Evolutionary conservation across 2,329 filamentous ascomycete species (phyloP).

Genomic region (Paecilomyces fulvus): DNA sequence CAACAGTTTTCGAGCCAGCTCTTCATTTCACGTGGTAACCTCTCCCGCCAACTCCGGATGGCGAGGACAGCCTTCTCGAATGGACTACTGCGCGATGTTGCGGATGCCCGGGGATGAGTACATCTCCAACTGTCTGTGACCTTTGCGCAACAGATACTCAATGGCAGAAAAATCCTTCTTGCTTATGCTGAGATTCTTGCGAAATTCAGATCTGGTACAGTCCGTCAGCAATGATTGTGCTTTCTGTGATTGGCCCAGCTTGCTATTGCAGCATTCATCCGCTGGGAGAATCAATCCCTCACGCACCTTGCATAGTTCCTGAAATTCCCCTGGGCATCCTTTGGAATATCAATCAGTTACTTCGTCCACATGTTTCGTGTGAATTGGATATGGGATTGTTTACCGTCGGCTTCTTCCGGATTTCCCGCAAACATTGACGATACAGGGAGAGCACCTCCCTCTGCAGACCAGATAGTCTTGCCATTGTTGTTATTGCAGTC

Average conservation of each 20-base stretch:
- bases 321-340: constrained; percentile 36
- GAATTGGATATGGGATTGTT: constrained; percentile 14
- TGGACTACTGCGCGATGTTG: constrained; percentile 48
- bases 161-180: constrained; percentile 82
- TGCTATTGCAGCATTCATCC: constrained; percentile 2
- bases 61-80: neutral
- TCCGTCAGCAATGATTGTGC: constrained; percentile 5
- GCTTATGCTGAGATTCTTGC: constrained; percentile 57
- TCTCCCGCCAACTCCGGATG: neutral
- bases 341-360: constrained; percentile 1
- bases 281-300: constrained; percentile 1
- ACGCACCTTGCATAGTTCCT: constrained; percentile 34
- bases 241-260: neutral
- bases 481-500: constrained; percentile 13
- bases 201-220: constrained; percentile 60
- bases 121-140: constrained; percentile 69
- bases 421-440: constrained; percentile 72
- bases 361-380: neutral
- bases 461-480: constrained; percentile 73
- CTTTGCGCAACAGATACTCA: constrained; percentile 76
- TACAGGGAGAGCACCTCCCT: constrained; percentile 81
- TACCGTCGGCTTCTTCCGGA: constrained; percentile 70
- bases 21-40: neutral
- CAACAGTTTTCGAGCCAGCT: neutral
- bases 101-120: constrained; percentile 75